Evolutionary conservation across 495 filamentous ascomycete species (phyloP).

Genomic region (Penicillium atrosanguineum): DNA sequence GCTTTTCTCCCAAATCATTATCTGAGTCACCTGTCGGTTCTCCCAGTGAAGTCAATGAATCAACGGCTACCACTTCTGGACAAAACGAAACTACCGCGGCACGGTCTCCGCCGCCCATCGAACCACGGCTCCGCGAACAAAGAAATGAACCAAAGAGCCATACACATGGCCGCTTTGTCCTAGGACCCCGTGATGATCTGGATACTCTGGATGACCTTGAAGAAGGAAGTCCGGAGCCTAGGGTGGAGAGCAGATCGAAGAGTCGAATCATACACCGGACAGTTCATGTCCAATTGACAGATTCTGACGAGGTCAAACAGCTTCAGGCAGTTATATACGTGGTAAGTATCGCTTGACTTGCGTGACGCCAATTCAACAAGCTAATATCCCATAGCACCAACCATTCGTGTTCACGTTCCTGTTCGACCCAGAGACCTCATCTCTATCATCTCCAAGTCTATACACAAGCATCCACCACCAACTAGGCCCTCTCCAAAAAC

Average conservation of each 20-base stretch:
- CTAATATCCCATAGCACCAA: conserved; percentile 45
- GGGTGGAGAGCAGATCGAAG: conserved; percentile 23
- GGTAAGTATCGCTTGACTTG: conserved; percentile 31
- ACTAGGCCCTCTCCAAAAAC: conserved; percentile 71
- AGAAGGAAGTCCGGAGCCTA: conserved; percentile 22
- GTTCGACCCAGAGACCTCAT: conserved; percentile 67
- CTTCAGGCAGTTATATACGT: conserved; percentile 73
- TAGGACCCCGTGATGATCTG: conserved; percentile 29
- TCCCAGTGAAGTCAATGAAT: neutral
- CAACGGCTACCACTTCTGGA: conserved; percentile 2
- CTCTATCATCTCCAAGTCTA: conserved; percentile 64
- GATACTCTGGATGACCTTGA: conserved; percentile 29
- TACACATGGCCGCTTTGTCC: conserved; percentile 16
- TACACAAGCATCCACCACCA: conserved; percentile 83
- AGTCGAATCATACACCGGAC: conserved; percentile 49
- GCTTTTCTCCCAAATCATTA: conserved; percentile 33
- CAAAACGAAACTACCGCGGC: conserved; percentile 1
- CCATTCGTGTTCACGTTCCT: conserved; percentile 93
- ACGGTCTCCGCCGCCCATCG: neutral
- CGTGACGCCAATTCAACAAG: neutral
- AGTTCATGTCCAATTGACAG: conserved; percentile 42
- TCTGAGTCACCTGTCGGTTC: conserved; percentile 21
- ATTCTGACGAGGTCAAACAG: conserved; percentile 32
- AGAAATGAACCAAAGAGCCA: conserved; percentile 3
- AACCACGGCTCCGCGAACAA: neutral